A percentile compares a stretch with the other conserved stretches of the same genome.
Conservation (phyloP, 345 rosid species). For the Sisymbrium irio region DNA sequence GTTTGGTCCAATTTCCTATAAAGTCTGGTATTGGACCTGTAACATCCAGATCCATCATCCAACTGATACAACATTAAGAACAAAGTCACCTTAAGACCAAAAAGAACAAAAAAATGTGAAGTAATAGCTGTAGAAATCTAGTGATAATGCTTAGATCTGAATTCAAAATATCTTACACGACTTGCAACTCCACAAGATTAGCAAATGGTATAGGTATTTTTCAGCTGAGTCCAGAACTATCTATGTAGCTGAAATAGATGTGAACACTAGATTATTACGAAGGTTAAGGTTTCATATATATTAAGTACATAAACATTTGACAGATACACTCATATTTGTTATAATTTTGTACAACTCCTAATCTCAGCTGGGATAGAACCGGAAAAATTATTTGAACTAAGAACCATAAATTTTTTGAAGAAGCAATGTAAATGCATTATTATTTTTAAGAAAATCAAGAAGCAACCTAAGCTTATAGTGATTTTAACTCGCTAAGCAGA, state of each 20-base stretch:
- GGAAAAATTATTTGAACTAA: slow-evolving; percentile 58
- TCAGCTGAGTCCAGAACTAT: slow-evolving; percentile 58
- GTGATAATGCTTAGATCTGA: background rate
- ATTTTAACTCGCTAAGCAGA: slow-evolving; percentile 44
- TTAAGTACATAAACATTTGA: background rate
- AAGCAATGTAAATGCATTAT: background rate
- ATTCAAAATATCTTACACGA: slow-evolving; percentile 24
- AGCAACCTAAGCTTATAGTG: slow-evolving; percentile 58
- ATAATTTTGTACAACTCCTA: slow-evolving; percentile 49
- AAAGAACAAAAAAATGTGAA: background rate
- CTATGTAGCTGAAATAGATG: slow-evolving; percentile 43
- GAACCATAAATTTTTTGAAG: background rate
- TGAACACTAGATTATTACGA: background rate
- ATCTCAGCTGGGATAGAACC: slow-evolving; percentile 70
- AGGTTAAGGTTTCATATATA: background rate
- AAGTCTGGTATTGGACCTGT: slow-evolving; percentile 58
- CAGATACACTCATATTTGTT: slow-evolving; percentile 49
- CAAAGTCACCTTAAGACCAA: no score
- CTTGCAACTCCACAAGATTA: slow-evolving; percentile 31
- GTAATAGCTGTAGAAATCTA: background rate
- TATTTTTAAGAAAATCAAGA: background rate
- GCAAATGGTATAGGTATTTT: slow-evolving; percentile 54
- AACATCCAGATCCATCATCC: slow-evolving; percentile 45
- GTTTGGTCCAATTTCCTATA: slow-evolving; percentile 53
- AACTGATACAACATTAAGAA: slow-evolving; percentile 27